Conservation (phyloP, 2,329 filamentous ascomycete species). For the Bipolaris victoriae region DNA sequence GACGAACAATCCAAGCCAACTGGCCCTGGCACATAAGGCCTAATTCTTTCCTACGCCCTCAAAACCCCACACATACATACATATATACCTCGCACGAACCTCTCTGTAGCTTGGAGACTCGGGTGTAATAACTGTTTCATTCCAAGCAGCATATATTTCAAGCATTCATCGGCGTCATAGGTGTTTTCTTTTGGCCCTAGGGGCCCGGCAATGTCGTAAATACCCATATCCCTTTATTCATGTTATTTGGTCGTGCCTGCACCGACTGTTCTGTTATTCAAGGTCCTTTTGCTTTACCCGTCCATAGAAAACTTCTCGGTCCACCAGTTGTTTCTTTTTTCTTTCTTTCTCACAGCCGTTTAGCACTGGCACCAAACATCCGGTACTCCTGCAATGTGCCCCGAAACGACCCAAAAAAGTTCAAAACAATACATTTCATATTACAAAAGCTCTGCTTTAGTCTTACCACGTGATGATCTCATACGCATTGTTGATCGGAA, state of each 20-base stretch:
- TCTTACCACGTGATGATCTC: not conserved
- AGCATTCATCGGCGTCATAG: conserved; percentile 16
- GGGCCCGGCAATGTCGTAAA: conserved; percentile 11
- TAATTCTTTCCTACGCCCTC: not conserved
- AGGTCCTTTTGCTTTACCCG: not conserved
- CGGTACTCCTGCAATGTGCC: not conserved
- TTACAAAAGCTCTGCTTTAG: not conserved
- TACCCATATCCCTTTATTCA: conserved; percentile 16
- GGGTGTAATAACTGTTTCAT: conserved; percentile 2
- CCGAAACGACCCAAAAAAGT: conserved; percentile 1
- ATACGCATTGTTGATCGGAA: not conserved
- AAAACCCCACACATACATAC: not conserved
- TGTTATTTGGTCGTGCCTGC: not conserved
- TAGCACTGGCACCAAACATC: not conserved
- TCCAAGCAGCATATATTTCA: conserved; percentile 4
- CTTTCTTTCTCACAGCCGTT: conserved; percentile 10
- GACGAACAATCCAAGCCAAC: conserved; percentile 16
- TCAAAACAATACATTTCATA: not conserved
- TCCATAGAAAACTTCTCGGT: conserved; percentile 1
- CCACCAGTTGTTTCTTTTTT: not conserved
- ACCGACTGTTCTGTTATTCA: conserved; percentile 16
- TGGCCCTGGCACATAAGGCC: conserved; percentile 8
- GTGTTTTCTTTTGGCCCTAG: not conserved
- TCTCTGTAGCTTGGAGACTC: conserved; percentile 4
- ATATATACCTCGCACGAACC: not conserved